Conservation (phyloP, 345 rosid genomes). For the Boechera stricta region DNA sequence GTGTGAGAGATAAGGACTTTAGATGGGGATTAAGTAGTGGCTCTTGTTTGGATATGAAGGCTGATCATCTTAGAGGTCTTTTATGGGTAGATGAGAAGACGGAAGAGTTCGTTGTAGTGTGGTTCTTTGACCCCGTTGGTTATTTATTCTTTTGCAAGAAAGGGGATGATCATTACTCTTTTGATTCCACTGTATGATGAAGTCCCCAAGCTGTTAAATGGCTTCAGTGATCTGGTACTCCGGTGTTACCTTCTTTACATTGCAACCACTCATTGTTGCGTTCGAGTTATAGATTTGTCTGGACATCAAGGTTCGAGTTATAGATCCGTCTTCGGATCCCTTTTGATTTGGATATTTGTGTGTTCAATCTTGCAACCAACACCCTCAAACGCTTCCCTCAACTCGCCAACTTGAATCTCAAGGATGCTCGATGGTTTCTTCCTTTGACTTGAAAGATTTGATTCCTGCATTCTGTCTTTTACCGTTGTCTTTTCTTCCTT, state of each 20-base stretch:
- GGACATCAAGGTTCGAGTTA: neutral
- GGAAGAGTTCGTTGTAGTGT: neutral
- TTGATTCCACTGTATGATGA: neutral
- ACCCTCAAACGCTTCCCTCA: neutral
- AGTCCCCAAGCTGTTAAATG: neutral
- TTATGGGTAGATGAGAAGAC: neutral
- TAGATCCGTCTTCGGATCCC: too few species aligned
- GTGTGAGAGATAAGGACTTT: too few species aligned
- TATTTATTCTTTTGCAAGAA: neutral
- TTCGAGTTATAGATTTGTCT: conserved; percentile 7
- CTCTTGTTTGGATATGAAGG: too few species aligned
- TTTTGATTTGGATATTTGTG: neutral
- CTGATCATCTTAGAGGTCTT: neutral
- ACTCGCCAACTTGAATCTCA: neutral
- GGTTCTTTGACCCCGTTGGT: neutral
- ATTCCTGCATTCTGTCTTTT: too few species aligned
- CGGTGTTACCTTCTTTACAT: neutral
- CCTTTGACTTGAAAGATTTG: neutral
- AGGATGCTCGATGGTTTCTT: conserved; percentile 5
- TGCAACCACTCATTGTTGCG: neutral
- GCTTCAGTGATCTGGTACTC: neutral
- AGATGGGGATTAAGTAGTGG: too few species aligned
- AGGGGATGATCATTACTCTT: neutral
- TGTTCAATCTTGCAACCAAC: conserved; percentile 15
- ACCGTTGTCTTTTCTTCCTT: too few species aligned